phyloP scores from a whole-genome alignment of 768 basidiomycete species.

The Russula griseocarnosa region DNA sequence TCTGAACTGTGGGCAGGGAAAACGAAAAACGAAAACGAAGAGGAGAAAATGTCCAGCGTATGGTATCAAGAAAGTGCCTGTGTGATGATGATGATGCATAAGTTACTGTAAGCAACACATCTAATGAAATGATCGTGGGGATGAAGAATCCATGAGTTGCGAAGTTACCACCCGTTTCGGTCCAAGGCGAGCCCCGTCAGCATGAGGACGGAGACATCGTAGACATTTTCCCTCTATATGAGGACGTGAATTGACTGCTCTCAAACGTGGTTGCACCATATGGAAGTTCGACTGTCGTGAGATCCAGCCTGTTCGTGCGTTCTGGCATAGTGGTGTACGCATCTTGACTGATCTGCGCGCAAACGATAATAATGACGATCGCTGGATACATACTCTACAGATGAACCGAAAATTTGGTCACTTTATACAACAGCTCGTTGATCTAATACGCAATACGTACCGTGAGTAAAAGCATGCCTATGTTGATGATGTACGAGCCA shows the following conservation, averaged over 20 bases:
- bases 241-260: neutral
- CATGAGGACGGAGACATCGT: neutral
- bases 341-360: conserved; percentile 14
- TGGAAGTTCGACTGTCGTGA: conserved; percentile 14
- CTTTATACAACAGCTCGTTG: neutral
- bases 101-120: neutral
- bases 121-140: neutral
- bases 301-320: neutral
- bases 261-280: neutral
- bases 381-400: conserved; percentile 23
- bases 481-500: conserved; percentile 14
- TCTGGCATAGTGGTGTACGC: neutral
- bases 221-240: neutral
- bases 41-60: neutral
- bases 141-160: neutral
- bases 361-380: conserved; percentile 18
- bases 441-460: neutral
- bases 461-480: conserved; percentile 17
- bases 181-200: neutral
- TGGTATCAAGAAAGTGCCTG: neutral
- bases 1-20: neutral
- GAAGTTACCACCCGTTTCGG: neutral
- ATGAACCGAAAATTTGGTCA: neutral
- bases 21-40: neutral
- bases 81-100: neutral